Evolutionary conservation across 495 filamentous ascomycete genomes (phyloP), one percentile per base, ranked within the genome.

Genomic region (Pseudevernia furfuracea): DNA sequence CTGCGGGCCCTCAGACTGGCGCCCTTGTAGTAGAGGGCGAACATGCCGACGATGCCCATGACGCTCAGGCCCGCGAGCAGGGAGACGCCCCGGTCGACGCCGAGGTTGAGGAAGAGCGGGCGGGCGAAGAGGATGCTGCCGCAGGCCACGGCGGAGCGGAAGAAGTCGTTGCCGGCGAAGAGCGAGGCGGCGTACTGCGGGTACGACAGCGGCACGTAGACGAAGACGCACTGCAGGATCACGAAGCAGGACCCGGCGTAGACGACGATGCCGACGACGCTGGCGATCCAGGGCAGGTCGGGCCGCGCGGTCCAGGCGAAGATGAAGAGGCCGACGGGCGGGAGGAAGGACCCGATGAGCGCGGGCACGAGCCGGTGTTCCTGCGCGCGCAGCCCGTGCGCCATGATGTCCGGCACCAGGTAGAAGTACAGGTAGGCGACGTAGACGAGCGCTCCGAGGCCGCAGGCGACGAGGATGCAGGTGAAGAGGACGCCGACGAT

Each of bases 401-500:
- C 67, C 14, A 65, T 66, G 71, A 84, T 80, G 38, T 77, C 74
- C 0, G 81, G 82, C 68, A 82, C 78, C 60, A 84, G 70, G 67
- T 78, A 76, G 70, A 70, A 80, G 74, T 76, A 75, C 21, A 83
- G 75, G 71, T 84, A 86, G 8, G 64, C 59, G 69, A 66, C 70
- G 76, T 85, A 87, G 36, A 78, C 61, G 17, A 71, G 69, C 30
- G 86, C 75, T 41, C 78, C 80, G 59, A 89, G 60, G 43, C 83
- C 58, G 68, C 81, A 83, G 21, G 80, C 77, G 44, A 89, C 79
- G 63, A 83, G 71, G 66, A 89, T 79, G 66, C 82, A 81, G 4
- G 85, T 74, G 80, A 90, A 90, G 39, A 85, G 81, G 10, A 90
- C 77, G 56, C 87, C 86, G 62, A 81, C 74, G 64, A 82, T 66